These are phyloP conservation scores for Moricandia moricandioides DNA, from an alignment of 345 rosid species.

Conservation along the genomic window DNA sequence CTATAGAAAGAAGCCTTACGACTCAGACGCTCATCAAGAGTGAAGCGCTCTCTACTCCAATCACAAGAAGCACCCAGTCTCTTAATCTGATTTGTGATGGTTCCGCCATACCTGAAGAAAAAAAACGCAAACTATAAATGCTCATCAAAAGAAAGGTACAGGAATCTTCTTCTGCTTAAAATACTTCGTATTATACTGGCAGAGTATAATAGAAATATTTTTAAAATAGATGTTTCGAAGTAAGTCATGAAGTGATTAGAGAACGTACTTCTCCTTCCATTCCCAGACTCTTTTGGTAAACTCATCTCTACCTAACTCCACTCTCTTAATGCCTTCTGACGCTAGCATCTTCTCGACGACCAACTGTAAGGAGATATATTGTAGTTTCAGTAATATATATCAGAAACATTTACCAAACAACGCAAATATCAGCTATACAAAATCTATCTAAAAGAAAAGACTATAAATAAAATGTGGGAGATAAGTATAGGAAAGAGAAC, in stretches of 20 bases:
- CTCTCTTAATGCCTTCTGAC: conserved; percentile 85
- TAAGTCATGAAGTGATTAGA: conserved; percentile 12
- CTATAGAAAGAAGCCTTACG: conserved; percentile 76
- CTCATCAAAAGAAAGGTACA: conserved; percentile 3
- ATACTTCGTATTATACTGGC: neutral
- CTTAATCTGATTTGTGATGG: conserved; percentile 89
- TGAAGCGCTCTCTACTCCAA: conserved; percentile 90
- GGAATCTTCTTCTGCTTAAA: neutral
- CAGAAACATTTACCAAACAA: conserved; percentile 6
- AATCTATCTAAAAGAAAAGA: neutral
- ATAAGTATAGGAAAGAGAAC: conserved; percentile 4
- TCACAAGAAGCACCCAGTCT: conserved; percentile 99
- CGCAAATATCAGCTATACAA: neutral
- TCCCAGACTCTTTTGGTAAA: conserved; percentile 93
- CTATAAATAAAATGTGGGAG: neutral
- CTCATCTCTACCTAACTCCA: conserved; percentile 77
- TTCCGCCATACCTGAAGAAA: conserved; percentile 83
- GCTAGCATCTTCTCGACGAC: conserved; percentile 97
- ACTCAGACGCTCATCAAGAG: conserved; percentile 96
- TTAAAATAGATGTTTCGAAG: conserved; percentile 1
- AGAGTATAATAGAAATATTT: neutral
- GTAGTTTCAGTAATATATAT: conserved; percentile 28
- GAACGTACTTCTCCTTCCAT: conserved; percentile 90
- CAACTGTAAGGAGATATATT: conserved; percentile 49
- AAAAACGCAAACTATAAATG: conserved; percentile 18